These are phyloP conservation scores for Teratosphaeria viscida DNA, from an alignment of 2,329 filamentous ascomycete genomes.

Conservation along the genomic window DNA sequence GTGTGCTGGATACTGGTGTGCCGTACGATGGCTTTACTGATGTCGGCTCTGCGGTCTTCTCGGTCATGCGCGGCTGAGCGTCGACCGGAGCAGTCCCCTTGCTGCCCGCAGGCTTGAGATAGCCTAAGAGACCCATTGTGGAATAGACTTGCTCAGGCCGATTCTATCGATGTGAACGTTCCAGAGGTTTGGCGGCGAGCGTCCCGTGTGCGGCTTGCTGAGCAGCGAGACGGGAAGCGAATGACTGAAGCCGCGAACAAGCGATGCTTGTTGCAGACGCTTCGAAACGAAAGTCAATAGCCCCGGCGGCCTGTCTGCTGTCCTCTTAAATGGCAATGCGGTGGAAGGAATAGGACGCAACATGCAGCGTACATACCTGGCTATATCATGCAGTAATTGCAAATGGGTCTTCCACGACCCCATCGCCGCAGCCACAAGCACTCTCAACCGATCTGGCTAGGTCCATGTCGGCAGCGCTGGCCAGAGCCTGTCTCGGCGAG, in stretches of 20 bases:
- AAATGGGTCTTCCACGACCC: neutral
- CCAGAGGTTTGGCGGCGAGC: neutral
- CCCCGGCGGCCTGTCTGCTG: slow-evolving; percentile 2
- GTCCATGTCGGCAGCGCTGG: neutral
- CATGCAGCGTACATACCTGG: neutral
- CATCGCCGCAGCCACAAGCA: neutral
- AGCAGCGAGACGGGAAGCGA: neutral
- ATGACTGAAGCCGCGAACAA: slow-evolving; percentile 7
- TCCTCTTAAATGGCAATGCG: neutral
- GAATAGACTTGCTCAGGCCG: neutral
- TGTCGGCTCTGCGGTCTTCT: slow-evolving; percentile 2
- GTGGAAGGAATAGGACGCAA: neutral
- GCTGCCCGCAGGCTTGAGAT: slow-evolving; percentile 8
- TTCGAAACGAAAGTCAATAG: slow-evolving; percentile 4
- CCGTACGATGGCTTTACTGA: neutral
- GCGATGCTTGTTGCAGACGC: slow-evolving; percentile 3
- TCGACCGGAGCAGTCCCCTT: neutral
- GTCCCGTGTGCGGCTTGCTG: neutral
- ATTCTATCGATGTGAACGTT: neutral
- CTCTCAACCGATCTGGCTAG: neutral
- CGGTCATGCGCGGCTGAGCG: neutral
- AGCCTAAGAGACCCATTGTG: slow-evolving; percentile 30
- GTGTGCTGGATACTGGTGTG: slow-evolving; percentile 1
- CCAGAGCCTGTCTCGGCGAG: neutral
- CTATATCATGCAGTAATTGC: neutral